Percentiles rank a stretch among this genome's conserved stretches.
Evolutionary conservation across 2,329 filamentous ascomycete genomes (phyloP).

Genomic region (Pezicula carpinea): DNA sequence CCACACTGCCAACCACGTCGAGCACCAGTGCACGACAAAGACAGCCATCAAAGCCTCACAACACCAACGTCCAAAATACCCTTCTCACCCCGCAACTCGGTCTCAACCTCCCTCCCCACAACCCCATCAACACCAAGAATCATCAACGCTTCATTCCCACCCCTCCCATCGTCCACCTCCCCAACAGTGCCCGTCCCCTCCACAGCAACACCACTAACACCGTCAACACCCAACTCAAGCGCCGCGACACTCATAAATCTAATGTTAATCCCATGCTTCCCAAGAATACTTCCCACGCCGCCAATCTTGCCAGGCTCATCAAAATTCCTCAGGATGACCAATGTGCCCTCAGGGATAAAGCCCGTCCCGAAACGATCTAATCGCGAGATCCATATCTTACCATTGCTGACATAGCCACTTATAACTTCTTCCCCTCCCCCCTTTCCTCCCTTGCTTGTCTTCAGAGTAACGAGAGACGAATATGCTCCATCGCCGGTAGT

Average conservation of each 20-base stretch:
- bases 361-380: conserved; percentile 69
- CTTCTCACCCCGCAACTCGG: conserved; percentile 42
- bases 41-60: conserved; percentile 32
- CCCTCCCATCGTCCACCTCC: conserved; percentile 30
- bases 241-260: conserved; percentile 71
- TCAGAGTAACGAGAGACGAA: conserved; percentile 66
- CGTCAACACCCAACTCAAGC: conserved; percentile 29
- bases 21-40: too few relatives aligned
- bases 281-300: conserved; percentile 67
- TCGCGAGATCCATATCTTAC: conserved; percentile 64
- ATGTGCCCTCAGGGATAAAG: conserved; percentile 67
- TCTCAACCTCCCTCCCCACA: conserved; percentile 52
- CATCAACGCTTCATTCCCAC: conserved; percentile 69
- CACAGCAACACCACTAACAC: conserved; percentile 5
- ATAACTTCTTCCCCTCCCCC: conserved; percentile 40
- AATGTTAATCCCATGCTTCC: conserved; percentile 70
- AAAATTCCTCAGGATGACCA: conserved; percentile 78
- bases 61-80: conserved; percentile 53
- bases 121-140: conserved; percentile 69
- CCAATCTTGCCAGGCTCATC: conserved; percentile 81
- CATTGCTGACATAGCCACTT: conserved; percentile 63
- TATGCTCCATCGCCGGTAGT: conserved; percentile 57
- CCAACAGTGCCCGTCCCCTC: conserved; percentile 14
- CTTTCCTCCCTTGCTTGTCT: conserved; percentile 31
- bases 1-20: too few relatives aligned